Conservation (phyloP, 78 protist species). For the Kipferlia bialata region DNA sequence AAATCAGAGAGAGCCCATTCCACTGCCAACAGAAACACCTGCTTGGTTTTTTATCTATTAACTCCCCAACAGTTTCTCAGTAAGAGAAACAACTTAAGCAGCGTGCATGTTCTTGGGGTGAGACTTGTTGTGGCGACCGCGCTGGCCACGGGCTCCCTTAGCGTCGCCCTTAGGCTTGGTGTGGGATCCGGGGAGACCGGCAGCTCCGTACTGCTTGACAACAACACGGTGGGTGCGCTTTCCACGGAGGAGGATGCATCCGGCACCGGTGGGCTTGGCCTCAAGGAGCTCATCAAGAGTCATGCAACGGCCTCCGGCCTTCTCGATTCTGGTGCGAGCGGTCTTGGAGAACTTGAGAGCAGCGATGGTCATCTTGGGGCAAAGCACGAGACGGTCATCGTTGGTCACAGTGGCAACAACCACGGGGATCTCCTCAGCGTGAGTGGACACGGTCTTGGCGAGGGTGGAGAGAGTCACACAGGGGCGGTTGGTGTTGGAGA, state of each 20-base stretch:
- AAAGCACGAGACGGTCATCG: constrained; percentile 77
- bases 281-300: constrained; percentile 98
- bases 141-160: no score
- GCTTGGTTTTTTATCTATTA: no score
- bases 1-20: no score
- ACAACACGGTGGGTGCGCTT: constrained; percentile 72
- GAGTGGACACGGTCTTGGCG: constrained; percentile 16
- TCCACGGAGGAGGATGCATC: constrained; percentile 88
- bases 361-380: constrained; percentile 52
- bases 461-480: constrained; percentile 72
- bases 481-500: constrained; percentile 65
- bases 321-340: constrained; percentile 85
- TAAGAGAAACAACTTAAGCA: no score
- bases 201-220: constrained; percentile 86
- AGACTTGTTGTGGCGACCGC: no score
- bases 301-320: constrained; percentile 86
- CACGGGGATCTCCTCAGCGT: constrained; percentile 56
- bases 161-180: constrained; percentile 25
- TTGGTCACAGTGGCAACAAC: constrained; percentile 90
- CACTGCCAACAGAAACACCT: no score
- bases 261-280: constrained; percentile 73
- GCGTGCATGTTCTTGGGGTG: no score
- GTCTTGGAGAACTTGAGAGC: constrained; percentile 85
- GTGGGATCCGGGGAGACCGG: constrained; percentile 68
- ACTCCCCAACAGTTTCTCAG: no score